Percentiles rank a stretch among this genome's conserved stretches.
These are phyloP conservation scores for Marasmius tenuissimus DNA, from an alignment of 1,284 basidiomycete species.

Conservation along the genomic window DNA sequence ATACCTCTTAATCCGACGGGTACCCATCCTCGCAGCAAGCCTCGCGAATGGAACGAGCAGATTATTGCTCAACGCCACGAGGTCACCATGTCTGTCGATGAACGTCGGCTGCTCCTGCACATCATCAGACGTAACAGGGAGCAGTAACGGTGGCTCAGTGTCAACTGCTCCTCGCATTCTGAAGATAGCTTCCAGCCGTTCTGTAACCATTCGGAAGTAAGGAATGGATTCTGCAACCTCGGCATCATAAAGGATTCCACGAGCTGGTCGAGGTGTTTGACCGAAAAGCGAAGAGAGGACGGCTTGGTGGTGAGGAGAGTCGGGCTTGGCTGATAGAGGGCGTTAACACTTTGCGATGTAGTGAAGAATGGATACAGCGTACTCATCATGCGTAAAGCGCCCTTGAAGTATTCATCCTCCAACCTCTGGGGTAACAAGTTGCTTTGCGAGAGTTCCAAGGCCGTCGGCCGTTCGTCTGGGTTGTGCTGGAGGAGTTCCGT, in stretches of 20 bases:
- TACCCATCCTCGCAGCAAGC: conserved; percentile 73
- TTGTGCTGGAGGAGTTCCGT: conserved; percentile 84
- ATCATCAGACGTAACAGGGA: conserved; percentile 64
- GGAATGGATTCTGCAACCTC: conserved; percentile 69
- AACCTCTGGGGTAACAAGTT: conserved; percentile 72
- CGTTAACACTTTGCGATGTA: conserved; percentile 1
- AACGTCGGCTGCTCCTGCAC: conserved; percentile 71
- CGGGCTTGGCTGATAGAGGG: conserved; percentile 54
- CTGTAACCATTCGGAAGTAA: conserved; percentile 71
- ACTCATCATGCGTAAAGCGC: conserved; percentile 79
- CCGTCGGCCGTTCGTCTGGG: conserved; percentile 78
- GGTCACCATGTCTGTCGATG: conserved; percentile 81
- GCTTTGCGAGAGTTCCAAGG: conserved; percentile 84
- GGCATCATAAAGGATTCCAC: conserved; percentile 80
- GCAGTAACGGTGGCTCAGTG: conserved; percentile 79
- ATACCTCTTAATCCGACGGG: conserved; percentile 87
- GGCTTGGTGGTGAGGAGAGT: conserved; percentile 73
- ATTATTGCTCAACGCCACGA: conserved; percentile 80
- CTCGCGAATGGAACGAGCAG: conserved; percentile 84
- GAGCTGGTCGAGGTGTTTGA: conserved; percentile 63
- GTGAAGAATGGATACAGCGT: conserved; percentile 13
- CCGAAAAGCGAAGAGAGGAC: conserved; percentile 72
- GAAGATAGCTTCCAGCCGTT: conserved; percentile 77
- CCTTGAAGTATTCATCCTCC: conserved; percentile 85
- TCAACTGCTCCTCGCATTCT: conserved; percentile 89